A percentile compares a stretch with the other conserved stretches of the same genome.
These are phyloP conservation scores for Graphiopsis chlorocephala DNA, from an alignment of 2,329 filamentous ascomycete genomes.

Conservation along the genomic window DNA sequence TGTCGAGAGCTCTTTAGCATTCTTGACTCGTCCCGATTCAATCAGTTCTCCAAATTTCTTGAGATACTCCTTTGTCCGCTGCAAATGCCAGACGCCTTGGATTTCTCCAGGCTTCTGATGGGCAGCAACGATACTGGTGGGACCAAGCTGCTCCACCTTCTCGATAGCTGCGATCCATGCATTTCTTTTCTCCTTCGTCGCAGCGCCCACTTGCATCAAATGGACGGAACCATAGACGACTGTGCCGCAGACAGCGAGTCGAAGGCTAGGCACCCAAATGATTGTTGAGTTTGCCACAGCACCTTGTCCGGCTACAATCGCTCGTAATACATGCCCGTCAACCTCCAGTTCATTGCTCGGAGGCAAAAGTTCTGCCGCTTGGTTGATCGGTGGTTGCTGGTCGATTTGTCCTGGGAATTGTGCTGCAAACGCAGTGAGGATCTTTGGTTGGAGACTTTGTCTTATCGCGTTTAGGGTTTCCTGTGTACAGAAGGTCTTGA, in stretches of 20 bases:
- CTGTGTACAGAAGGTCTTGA: background rate
- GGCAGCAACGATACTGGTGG: background rate
- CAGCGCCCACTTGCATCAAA: background rate
- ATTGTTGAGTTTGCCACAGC: background rate
- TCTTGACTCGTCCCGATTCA: background rate
- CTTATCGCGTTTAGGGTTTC: background rate
- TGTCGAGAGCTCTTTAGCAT: background rate
- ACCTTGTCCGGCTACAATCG: background rate
- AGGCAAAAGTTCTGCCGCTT: background rate
- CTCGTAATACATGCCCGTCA: background rate
- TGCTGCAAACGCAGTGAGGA: background rate
- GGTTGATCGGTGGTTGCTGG: background rate
- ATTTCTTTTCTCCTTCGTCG: background rate
- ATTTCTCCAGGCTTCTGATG: background rate
- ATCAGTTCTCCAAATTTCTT: background rate
- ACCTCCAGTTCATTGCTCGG: background rate
- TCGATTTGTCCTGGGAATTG: background rate
- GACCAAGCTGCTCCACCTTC: background rate
- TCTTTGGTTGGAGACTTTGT: background rate
- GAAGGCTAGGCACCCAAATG: background rate
- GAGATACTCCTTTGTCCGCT: background rate
- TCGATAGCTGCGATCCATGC: background rate
- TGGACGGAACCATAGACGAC: background rate
- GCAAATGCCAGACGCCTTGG: background rate
- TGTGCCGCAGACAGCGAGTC: background rate